phyloP scores from a whole-genome alignment of 2,329 filamentous ascomycete genomes.

The Tolypocladium amazonense region DNA sequence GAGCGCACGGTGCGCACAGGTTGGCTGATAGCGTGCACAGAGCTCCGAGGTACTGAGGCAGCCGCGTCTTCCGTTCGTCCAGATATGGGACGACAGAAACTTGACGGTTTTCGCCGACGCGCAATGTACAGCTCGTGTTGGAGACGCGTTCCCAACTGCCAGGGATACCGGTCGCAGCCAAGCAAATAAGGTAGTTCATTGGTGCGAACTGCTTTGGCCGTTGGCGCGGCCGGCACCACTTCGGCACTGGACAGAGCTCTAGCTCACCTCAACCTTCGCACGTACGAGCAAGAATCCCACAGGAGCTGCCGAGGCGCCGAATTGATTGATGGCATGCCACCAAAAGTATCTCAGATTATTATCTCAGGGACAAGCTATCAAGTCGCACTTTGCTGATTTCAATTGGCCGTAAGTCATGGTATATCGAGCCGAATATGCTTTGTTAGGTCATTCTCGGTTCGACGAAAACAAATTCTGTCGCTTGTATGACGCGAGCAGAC shows the following conservation, averaged over 20 bases:
- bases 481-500: neutral
- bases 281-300: neutral
- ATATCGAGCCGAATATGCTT: neutral
- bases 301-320: neutral
- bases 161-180: neutral
- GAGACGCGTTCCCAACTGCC: slow-evolving; percentile 1
- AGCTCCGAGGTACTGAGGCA: neutral
- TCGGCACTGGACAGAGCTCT: neutral
- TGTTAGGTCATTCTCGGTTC: neutral
- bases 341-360: neutral
- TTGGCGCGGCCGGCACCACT: neutral
- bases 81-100: neutral
- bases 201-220: neutral
- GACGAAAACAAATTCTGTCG: neutral
- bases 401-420: neutral
- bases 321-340: neutral
- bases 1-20: neutral
- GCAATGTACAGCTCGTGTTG: neutral
- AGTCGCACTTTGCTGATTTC: neutral
- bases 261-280: neutral
- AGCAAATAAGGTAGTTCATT: neutral
- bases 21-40: neutral
- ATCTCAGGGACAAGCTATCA: neutral
- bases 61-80: neutral
- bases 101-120: neutral